Evolutionary conservation across 495 filamentous ascomycete genomes (phyloP).

Genomic region (Platismatia glauca): DNA sequence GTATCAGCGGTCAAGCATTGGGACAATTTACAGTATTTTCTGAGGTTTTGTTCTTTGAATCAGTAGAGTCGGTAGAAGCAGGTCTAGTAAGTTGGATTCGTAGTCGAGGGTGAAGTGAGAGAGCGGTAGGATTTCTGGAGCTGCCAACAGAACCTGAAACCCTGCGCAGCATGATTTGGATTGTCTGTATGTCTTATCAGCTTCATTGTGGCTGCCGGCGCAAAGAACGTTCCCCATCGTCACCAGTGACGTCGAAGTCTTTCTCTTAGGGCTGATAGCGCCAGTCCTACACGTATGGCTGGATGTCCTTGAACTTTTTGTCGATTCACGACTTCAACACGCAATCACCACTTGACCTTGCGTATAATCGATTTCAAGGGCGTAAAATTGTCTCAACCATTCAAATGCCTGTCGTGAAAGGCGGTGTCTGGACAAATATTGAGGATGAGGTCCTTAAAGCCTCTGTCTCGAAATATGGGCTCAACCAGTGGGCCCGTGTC

Average conservation of each 20-base stretch:
- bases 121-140: neutral
- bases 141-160: neutral
- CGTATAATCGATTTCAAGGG: neutral
- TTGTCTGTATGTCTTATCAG: neutral
- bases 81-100: neutral
- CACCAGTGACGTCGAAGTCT: slow-evolving; percentile 10
- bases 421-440: slow-evolving; percentile 85
- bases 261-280: slow-evolving; percentile 1
- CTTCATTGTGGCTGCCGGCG: neutral
- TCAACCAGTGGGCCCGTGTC: slow-evolving; percentile 98
- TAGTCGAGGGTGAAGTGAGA: neutral
- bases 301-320: neutral
- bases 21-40: neutral
- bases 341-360: neutral
- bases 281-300: neutral
- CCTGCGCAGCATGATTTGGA: neutral
- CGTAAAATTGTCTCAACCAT: neutral
- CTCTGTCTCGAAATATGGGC: slow-evolving; percentile 88
- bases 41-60: neutral
- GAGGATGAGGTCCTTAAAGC: slow-evolving; percentile 97
- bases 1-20: too few relatives aligned
- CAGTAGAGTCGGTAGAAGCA: slow-evolving; percentile 1
- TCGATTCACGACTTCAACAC: neutral
- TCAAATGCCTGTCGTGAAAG: slow-evolving; percentile 92
- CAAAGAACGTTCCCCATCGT: neutral